Evolutionary conservation across 2,329 filamentous ascomycete species (phyloP).

Genomic region (Cercospora canescens): DNA sequence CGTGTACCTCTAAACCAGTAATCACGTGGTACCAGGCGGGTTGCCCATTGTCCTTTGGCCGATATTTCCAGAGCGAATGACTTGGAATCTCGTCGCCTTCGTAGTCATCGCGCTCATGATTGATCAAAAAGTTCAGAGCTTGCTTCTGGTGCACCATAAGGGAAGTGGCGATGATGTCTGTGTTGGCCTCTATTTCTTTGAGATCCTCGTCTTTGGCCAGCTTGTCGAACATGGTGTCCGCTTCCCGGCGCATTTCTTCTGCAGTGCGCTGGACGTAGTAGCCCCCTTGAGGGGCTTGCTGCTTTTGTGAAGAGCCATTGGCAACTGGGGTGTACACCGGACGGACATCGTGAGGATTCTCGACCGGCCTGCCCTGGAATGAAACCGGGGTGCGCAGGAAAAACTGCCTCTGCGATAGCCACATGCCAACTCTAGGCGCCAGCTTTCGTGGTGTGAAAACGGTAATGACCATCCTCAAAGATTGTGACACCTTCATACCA

Average conservation of each 20-base stretch:
- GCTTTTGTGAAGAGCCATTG: conserved; percentile 9
- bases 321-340: conserved; percentile 35
- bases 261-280: conserved; percentile 62
- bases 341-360: conserved; percentile 69
- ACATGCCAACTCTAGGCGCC: conserved; percentile 64
- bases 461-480: conserved; percentile 68
- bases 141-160: conserved; percentile 87
- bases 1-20: conserved; percentile 61
- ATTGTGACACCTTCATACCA: conserved; percentile 62
- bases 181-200: conserved; percentile 67
- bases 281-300: conserved; percentile 6
- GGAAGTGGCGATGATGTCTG: conserved; percentile 61
- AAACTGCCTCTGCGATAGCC: conserved; percentile 65
- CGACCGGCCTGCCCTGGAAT: conserved; percentile 67
- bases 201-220: conserved; percentile 75
- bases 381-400: conserved; percentile 67
- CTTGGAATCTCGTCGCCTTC: conserved; percentile 52
- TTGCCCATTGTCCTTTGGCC: conserved; percentile 56
- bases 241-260: conserved; percentile 83
- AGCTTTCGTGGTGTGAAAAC: conserved; percentile 74
- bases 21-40: conserved; percentile 79
- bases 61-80: conserved; percentile 75
- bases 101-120: conserved; percentile 68
- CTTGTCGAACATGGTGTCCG: conserved; percentile 84
- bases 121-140: conserved; percentile 81